A percentile compares a stretch with the other conserved stretches of the same genome.
These are phyloP conservation scores for Sideroxylon spinosum DNA, from an alignment of 179 eudicot species.

Conservation along the genomic window DNA sequence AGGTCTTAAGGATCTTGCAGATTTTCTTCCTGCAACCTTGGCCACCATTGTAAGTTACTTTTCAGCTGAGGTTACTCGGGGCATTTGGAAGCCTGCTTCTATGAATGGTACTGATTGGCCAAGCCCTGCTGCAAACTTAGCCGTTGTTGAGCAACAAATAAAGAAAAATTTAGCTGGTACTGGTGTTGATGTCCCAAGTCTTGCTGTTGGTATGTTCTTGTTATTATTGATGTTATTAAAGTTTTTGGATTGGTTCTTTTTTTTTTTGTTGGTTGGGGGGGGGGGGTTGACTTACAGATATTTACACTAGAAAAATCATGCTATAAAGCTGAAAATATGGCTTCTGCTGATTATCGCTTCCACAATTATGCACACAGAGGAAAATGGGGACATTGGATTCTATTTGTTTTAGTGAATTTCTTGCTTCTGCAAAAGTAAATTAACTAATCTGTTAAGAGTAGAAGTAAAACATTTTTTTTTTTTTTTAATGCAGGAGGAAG, in stretches of 20 bases:
- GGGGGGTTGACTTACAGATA: background rate
- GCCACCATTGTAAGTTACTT: slow-evolving; percentile 93
- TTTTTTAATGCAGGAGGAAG: slow-evolving; percentile 41
- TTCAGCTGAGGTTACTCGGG: slow-evolving; percentile 95
- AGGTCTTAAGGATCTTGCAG: slow-evolving; percentile 98
- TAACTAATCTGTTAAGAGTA: background rate
- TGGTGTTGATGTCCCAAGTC: slow-evolving; percentile 87
- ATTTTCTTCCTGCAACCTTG: slow-evolving; percentile 95
- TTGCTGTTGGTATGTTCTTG: slow-evolving; percentile 59
- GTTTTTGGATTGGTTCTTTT: background rate
- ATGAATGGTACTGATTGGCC: slow-evolving; percentile 99
- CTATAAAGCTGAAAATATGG: background rate
- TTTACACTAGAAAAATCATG: background rate
- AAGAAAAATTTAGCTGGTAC: slow-evolving; percentile 83
- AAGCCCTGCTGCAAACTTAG: slow-evolving; percentile 88
- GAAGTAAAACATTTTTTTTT: slow-evolving; percentile 6
- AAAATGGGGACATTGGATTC: background rate
- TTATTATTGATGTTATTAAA: background rate
- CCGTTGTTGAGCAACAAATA: slow-evolving; percentile 81
- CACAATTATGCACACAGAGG: background rate
- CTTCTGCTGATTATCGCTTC: too few relatives aligned
- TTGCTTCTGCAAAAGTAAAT: background rate
- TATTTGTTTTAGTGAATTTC: background rate
- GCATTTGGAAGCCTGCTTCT: slow-evolving; percentile 91
- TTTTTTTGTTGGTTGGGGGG: background rate